Percentiles rank a stretch among this genome's conserved stretches.
phyloP scores from a whole-genome alignment of 352 stramenopile species.

The Pythium vanterpoolii region DNA sequence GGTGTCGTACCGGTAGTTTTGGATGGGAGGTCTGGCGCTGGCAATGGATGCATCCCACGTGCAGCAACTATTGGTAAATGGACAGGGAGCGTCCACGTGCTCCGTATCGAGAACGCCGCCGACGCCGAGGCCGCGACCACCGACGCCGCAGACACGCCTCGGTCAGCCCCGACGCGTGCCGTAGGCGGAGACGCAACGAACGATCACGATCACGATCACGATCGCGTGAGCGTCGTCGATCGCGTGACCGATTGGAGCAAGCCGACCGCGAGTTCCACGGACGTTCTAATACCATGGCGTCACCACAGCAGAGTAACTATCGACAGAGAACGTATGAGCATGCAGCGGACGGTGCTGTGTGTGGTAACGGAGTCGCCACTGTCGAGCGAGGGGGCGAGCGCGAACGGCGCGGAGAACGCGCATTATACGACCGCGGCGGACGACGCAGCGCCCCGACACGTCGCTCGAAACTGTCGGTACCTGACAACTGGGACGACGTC shows the following conservation, averaged over 20 bases:
- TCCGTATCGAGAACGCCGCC: slow-evolving; percentile 12
- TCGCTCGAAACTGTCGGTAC: slow-evolving; percentile 33
- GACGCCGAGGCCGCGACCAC: slow-evolving; percentile 12
- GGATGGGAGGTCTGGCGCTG: background rate
- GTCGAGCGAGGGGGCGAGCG: background rate
- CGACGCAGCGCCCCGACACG: background rate
- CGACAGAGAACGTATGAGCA: background rate
- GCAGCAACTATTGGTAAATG: background rate
- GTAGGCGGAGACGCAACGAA: background rate
- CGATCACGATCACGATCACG: slow-evolving; percentile 6
- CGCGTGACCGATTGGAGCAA: background rate
- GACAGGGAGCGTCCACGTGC: background rate
- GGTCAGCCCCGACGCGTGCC: background rate
- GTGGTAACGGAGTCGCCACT: background rate
- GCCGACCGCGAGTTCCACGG: background rate
- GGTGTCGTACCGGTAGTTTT: background rate
- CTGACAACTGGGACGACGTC: slow-evolving; percentile 81
- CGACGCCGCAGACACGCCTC: slow-evolving; percentile 1
- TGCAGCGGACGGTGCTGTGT: background rate
- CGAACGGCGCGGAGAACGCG: background rate
- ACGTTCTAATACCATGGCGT: background rate
- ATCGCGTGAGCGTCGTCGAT: background rate
- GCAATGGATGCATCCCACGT: no score
- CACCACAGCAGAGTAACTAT: background rate
- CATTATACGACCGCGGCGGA: background rate